Evolutionary conservation across 768 basidiomycete species (phyloP).

Genomic region (Tremella mesenterica): DNA sequence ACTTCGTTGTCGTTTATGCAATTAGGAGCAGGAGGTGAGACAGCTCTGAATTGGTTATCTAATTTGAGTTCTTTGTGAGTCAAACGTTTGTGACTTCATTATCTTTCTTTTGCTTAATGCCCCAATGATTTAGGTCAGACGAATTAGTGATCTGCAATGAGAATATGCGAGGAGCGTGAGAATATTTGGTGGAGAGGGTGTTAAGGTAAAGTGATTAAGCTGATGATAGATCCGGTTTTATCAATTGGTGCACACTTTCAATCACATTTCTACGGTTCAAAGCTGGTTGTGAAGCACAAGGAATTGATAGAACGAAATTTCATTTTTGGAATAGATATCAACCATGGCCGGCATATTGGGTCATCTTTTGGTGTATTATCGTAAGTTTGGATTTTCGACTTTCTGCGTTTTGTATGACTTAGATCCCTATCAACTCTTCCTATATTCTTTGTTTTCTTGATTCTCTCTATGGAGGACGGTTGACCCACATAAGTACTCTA

Average conservation of each 20-base stretch:
- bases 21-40: conserved; percentile 56
- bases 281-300: conserved; percentile 67
- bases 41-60: conserved; percentile 66
- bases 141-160: too few relatives aligned
- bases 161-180: too few relatives aligned
- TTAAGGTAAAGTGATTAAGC: too few relatives aligned
- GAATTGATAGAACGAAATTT: conserved; percentile 60
- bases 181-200: too few relatives aligned
- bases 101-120: too few relatives aligned
- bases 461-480: too few relatives aligned
- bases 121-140: too few relatives aligned
- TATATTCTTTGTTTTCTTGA: too few relatives aligned
- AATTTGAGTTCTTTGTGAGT: conserved; percentile 59
- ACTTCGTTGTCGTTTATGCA: conserved; percentile 62
- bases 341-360: conserved; percentile 25
- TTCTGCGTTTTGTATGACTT: too few relatives aligned
- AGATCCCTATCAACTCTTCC: too few relatives aligned
- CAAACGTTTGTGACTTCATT: too few relatives aligned
- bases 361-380: conserved; percentile 22
- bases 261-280: conserved; percentile 77
- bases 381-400: neutral
- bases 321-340: conserved; percentile 46
- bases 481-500: too few relatives aligned
- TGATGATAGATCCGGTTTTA: conserved; percentile 49
- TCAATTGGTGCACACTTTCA: conserved; percentile 73